Conservation (phyloP, 2,329 filamentous ascomycete species). For the Tolypocladium amazonense region DNA sequence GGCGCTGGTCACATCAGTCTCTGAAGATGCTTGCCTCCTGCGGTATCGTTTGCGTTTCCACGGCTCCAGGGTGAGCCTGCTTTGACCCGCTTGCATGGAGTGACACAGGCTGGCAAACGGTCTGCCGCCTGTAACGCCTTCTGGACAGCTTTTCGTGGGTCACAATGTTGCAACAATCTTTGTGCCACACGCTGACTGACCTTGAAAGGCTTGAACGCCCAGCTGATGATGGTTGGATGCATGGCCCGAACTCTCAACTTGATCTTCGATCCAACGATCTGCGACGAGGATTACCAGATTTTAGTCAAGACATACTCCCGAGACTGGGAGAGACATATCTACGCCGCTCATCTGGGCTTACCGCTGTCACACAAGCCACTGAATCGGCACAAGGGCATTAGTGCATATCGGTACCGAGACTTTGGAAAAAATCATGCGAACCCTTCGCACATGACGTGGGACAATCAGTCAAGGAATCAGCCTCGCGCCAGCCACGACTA, state of each 20-base stretch:
- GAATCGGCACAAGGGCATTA: neutral
- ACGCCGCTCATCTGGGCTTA: neutral
- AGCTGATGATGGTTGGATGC: neutral
- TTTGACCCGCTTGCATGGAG: neutral
- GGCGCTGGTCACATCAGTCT: neutral
- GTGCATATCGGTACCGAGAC: neutral
- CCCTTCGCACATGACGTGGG: neutral
- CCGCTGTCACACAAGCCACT: neutral
- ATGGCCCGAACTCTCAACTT: neutral
- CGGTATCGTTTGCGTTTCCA: neutral
- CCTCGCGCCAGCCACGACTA: neutral
- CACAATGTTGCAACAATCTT: neutral
- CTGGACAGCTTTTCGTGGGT: neutral
- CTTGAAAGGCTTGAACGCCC: neutral
- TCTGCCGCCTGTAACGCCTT: neutral
- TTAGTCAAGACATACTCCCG: neutral
- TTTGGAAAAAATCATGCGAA: neutral
- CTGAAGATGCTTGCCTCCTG: neutral
- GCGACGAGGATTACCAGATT: neutral
- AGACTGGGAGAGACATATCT: neutral
- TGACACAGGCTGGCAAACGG: neutral
- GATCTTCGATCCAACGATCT: neutral
- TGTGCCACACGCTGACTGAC: neutral
- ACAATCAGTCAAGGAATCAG: neutral
- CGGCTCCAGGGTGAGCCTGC: neutral